Evolutionary conservation across 306 rosid genomes (phyloP), one percentile per base, ranked within the genome.

Genomic region (Cyclanthera cordifolia): DNA sequence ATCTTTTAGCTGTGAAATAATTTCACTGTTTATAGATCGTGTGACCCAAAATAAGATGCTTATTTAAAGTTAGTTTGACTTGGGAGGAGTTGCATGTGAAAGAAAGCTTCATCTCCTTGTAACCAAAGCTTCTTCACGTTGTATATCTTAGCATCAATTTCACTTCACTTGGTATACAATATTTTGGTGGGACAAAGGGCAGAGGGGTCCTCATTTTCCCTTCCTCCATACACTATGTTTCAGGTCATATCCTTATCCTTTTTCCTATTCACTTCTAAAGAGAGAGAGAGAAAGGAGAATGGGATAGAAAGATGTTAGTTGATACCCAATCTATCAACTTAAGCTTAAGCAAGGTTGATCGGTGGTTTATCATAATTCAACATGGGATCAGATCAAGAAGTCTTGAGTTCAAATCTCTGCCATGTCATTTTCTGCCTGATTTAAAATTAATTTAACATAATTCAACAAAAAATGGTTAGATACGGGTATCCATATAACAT

Each of bases 181-280:
- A 37, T 63, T 63, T 20, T 63, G 69, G 32, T 63, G 69, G 51
- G 43, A 63, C 28, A 19, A 61, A 61, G 48, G 45, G 67, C 27
- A 60, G n/a, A 37, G 69, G 69, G 51, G 52, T 63, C 69, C 69
- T 63, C 69, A 63, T 63, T 39, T 61, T 59, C n/a, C 67, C 67
- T 59, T 65, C 70, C 53, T 46, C 34, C 70, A 39, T 46, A 39
- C 53, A 39, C 70, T 21, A 41, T 65, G 34, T 65, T 23, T 65
- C 53, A 39, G 52, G 30, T 46, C 37, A 41, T 65, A 39, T 20
- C 53, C 45, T 45, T 64, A 21, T 34, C 50, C 21, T 45, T 66
- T 48, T 45, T 43, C 24, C 56, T 15, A 45, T 67, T 37, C 54
- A 43, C 70, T 37, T 65, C 52, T 59, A n/a, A 24, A 10, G 47